Evolutionary conservation across 805 yeast species (phyloP).

Genomic region (Barnettozyma siamensis): DNA sequence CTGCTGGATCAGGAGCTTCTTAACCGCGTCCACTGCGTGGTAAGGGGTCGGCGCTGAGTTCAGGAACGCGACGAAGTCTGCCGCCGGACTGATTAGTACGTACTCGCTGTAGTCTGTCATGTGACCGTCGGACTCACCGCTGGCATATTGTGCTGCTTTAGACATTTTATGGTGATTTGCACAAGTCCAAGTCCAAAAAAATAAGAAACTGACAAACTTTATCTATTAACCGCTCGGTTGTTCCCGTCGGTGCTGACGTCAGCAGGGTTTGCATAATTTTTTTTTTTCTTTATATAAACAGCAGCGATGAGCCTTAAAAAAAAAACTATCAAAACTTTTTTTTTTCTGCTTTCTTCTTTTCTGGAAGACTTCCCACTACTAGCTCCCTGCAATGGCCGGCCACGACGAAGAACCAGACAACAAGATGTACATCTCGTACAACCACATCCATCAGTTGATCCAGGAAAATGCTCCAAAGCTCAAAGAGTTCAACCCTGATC

Average conservation of each 20-base stretch:
- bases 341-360: neutral
- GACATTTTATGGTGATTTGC: too few relatives aligned
- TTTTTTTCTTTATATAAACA: too few relatives aligned
- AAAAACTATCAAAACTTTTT: too few relatives aligned
- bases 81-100: slow-evolving; percentile 15
- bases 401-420: slow-evolving; percentile 19
- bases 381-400: slow-evolving; percentile 17
- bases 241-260: neutral
- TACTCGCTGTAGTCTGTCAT: slow-evolving; percentile 2
- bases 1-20: slow-evolving; percentile 43
- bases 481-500: slow-evolving; percentile 73
- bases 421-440: slow-evolving; percentile 73
- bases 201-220: too few relatives aligned
- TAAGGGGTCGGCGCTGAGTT: slow-evolving; percentile 90
- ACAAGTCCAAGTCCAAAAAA: too few relatives aligned
- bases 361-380: neutral
- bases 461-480: slow-evolving; percentile 57
- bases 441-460: slow-evolving; percentile 72
- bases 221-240: neutral
- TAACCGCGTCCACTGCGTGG: slow-evolving; percentile 75
- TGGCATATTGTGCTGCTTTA: slow-evolving; percentile 23
- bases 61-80: slow-evolving; percentile 68
- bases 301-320: neutral
- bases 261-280: too few relatives aligned
- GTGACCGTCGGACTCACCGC: slow-evolving; percentile 14